Percentiles rank a stretch among this genome's conserved stretches.
Conservation (phyloP, 2,329 filamentous ascomycete genomes). For the Aspergillus sp. region DNA sequence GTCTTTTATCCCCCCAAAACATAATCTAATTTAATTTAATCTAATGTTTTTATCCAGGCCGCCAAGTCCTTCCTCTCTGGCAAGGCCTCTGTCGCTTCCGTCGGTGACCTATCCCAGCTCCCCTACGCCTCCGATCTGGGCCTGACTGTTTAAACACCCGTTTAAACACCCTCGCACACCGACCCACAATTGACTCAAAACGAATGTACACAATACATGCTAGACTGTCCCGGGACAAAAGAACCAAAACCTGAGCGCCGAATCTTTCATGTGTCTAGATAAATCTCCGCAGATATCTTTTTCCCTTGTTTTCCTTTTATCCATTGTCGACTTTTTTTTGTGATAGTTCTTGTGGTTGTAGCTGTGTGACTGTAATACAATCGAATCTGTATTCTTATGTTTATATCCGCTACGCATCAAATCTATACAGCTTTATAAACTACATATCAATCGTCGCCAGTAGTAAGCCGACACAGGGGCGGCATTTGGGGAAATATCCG, state of each 20-base stretch:
- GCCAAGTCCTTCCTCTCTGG: constrained; percentile 83
- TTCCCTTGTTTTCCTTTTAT: constrained; percentile 17
- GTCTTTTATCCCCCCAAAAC: constrained; percentile 33
- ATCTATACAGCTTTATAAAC: neutral
- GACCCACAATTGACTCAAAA: neutral
- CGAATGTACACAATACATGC: constrained; percentile 37
- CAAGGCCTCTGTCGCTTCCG: constrained; percentile 84
- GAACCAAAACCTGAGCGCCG: constrained; percentile 23
- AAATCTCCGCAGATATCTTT: constrained; percentile 37
- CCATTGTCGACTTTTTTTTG: constrained; percentile 2
- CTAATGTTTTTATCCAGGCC: constrained; percentile 56
- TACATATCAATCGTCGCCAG: neutral
- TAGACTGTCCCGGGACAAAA: constrained; percentile 34
- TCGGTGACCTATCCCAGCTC: constrained; percentile 87
- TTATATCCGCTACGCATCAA: neutral
- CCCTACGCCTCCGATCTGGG: constrained; percentile 94
- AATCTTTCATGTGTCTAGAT: constrained; percentile 37
- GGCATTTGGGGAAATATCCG: too few relatives aligned
- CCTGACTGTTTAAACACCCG: constrained; percentile 76
- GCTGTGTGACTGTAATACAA: constrained; percentile 42
- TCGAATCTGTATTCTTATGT: constrained; percentile 32
- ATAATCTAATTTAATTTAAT: neutral
- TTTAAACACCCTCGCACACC: constrained; percentile 59
- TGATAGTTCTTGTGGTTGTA: constrained; percentile 31
- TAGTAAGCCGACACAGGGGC: too few relatives aligned